Evolutionary conservation across 306 rosid species (phyloP).

Genomic region (Canavalia ensiformis): DNA sequence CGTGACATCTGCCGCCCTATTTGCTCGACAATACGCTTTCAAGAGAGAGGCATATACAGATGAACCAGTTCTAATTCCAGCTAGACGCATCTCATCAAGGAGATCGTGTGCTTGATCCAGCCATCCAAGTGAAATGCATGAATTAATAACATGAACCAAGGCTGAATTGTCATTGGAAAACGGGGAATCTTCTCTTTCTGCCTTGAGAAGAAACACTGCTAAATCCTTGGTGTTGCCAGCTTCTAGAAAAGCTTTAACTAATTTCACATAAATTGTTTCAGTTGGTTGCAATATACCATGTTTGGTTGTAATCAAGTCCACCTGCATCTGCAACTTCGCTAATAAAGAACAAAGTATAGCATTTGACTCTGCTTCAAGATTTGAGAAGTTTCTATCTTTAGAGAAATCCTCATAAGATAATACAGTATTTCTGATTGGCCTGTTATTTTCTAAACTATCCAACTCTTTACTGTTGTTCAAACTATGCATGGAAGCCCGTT

Average conservation of each 20-base stretch:
- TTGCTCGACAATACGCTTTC: conserved; percentile 81
- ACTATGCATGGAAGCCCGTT: conserved; percentile 46
- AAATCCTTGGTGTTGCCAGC: conserved; percentile 81
- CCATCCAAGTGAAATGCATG: conserved; percentile 87
- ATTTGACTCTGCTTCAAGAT: conserved; percentile 71
- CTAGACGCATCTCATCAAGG: conserved; percentile 86
- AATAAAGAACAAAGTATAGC: conserved; percentile 62
- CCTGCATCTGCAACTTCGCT: conserved; percentile 72
- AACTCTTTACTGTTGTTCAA: conserved; percentile 43
- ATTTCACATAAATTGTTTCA: conserved; percentile 76
- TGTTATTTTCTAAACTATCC: conserved; percentile 43
- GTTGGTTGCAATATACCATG: conserved; percentile 85
- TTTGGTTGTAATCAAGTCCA: conserved; percentile 68
- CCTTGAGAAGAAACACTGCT: conserved; percentile 77
- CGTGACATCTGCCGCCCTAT: conserved; percentile 65
- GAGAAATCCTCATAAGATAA: conserved; percentile 67
- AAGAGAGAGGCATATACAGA: conserved; percentile 77
- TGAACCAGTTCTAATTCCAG: conserved; percentile 73
- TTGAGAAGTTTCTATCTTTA: conserved; percentile 60
- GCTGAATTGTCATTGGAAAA: conserved; percentile 76
- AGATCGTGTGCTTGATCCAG: conserved; percentile 95
- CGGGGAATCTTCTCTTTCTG: conserved; percentile 75
- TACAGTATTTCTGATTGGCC: conserved; percentile 24
- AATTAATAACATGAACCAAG: conserved; percentile 79
- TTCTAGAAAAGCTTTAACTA: conserved; percentile 81